A percentile compares a stretch with the other conserved stretches of the same genome.
phyloP scores from a whole-genome alignment of 345 rosid species.

The Populus euphratica region DNA sequence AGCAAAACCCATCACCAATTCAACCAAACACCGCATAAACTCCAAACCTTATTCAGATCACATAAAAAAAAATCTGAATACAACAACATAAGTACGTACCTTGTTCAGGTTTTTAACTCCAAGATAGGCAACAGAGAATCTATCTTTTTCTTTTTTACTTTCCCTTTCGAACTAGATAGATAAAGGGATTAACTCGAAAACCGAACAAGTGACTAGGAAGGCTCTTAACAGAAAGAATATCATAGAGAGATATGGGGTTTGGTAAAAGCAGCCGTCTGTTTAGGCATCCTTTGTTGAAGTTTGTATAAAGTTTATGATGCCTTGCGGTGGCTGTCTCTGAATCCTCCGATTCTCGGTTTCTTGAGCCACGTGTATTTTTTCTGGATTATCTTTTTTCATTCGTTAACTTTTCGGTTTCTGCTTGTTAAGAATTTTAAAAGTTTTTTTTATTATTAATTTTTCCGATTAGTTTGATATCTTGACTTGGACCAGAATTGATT shows the following conservation, averaged over 20 bases:
- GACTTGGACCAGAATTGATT: neutral
- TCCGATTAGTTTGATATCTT: neutral
- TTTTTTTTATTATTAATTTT: too few species aligned
- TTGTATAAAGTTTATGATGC: neutral
- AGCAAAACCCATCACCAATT: neutral
- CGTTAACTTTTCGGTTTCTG: neutral
- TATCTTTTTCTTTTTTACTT: neutral
- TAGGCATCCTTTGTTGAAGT: constrained; percentile 3
- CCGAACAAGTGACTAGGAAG: neutral
- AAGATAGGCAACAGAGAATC: neutral
- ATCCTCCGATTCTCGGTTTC: neutral
- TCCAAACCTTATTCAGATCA: neutral
- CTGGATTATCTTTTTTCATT: neutral
- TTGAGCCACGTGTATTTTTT: neutral
- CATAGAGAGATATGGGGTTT: neutral
- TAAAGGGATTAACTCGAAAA: neutral
- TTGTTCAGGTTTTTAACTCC: neutral
- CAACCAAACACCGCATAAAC: neutral
- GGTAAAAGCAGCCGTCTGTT: neutral
- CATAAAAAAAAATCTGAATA: neutral
- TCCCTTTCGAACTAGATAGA: neutral
- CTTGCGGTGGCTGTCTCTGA: neutral
- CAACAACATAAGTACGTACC: neutral
- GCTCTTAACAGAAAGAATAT: neutral
- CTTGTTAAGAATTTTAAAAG: neutral